phyloP scores from a whole-genome alignment of 148 eudicot genomes.

The Cornus kousa region DNA sequence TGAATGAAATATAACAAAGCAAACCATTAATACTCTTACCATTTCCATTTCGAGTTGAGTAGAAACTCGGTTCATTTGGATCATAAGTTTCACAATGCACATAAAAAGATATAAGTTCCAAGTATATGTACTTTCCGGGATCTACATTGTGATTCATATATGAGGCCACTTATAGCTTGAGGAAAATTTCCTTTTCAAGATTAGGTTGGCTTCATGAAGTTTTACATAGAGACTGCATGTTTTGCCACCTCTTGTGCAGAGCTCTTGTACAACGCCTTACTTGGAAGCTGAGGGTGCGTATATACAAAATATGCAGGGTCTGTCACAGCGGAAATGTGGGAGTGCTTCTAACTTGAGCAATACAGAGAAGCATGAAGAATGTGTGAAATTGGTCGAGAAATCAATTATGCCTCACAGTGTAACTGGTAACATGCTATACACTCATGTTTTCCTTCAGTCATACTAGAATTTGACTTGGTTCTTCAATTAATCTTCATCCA shows the following conservation, averaged over 20 bases:
- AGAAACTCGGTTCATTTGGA: background rate
- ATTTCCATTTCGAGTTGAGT: background rate
- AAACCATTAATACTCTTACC: background rate
- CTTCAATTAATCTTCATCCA: background rate
- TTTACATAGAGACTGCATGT: background rate
- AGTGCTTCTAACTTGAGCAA: conserved; percentile 18
- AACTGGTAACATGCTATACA: conserved; percentile 3
- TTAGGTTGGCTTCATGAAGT: conserved; percentile 1
- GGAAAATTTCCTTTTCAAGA: background rate
- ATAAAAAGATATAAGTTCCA: background rate
- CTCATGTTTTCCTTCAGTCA: background rate
- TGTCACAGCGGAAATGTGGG: conserved; percentile 12
- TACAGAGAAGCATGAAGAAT: conserved; percentile 15
- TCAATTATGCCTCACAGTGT: background rate
- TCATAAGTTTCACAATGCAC: background rate
- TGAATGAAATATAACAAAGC: background rate
- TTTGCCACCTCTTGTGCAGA: background rate
- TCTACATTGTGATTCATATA: background rate
- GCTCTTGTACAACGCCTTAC: conserved; percentile 1
- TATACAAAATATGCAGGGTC: background rate
- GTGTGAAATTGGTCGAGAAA: background rate
- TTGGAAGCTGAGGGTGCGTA: background rate
- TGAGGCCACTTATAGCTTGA: conserved; percentile 7
- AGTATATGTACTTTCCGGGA: background rate
- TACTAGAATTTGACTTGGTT: background rate